phyloP scores from a whole-genome alignment of 75 land plant species.

The Pseudotsuga menziesii region DNA sequence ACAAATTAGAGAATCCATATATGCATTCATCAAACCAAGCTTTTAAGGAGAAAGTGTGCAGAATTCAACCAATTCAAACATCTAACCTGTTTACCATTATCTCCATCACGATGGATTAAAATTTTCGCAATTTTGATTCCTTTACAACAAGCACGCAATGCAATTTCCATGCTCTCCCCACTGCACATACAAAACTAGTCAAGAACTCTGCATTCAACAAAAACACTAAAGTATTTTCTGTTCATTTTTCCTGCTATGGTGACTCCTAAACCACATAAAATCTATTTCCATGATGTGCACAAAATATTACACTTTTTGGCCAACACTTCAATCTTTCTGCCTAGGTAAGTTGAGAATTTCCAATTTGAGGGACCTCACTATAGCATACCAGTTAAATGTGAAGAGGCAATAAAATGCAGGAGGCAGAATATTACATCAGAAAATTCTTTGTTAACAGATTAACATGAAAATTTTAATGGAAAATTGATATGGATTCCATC shows the following conservation, averaged over 20 bases:
- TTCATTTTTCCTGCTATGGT: neutral
- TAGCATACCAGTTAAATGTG: neutral
- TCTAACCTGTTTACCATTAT: slow-evolving; percentile 33
- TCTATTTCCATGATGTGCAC: neutral
- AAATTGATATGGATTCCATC: neutral
- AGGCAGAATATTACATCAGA: neutral
- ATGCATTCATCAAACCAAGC: neutral
- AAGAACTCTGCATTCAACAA: neutral
- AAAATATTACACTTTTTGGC: neutral
- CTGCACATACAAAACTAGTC: neutral
- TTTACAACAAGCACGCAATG: slow-evolving; percentile 40
- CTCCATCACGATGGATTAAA: slow-evolving; percentile 39
- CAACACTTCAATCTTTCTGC: neutral
- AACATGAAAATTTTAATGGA: neutral
- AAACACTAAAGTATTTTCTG: neutral
- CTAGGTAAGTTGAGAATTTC: neutral
- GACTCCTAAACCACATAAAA: neutral
- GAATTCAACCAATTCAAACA: slow-evolving; percentile 16
- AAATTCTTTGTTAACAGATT: neutral
- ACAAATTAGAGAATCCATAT: neutral
- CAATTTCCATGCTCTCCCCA: slow-evolving; percentile 44
- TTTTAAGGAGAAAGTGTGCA: slow-evolving; percentile 2
- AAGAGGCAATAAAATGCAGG: neutral
- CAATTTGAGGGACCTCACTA: neutral
- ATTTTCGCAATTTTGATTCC: slow-evolving; percentile 44